Percentiles rank a stretch among this genome's conserved stretches.
phyloP scores from a whole-genome alignment of 2,329 filamentous ascomycete species.

The Camptophora hylomeconis region DNA sequence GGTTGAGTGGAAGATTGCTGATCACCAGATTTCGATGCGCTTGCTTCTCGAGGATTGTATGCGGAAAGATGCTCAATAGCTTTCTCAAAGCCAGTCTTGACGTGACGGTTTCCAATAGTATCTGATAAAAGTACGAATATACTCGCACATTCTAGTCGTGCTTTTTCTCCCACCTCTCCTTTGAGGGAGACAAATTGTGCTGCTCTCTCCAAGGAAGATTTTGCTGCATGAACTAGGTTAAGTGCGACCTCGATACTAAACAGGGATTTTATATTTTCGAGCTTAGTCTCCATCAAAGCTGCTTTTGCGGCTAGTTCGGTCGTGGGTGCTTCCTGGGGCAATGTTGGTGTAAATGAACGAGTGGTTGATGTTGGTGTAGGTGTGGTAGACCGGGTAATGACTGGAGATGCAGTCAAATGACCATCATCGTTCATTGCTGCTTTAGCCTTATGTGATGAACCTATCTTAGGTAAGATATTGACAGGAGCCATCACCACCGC shows the following conservation, averaged over 20 bases:
- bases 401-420: too few species aligned
- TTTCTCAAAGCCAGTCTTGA: constrained; percentile 86
- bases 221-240: constrained; percentile 76
- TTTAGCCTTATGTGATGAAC: constrained; percentile 34
- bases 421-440: constrained; percentile 19
- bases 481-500: constrained; percentile 99
- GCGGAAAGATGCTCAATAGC: constrained; percentile 80
- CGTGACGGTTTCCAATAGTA: constrained; percentile 72
- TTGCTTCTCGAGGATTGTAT: constrained; percentile 79
- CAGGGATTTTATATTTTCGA: constrained; percentile 87
- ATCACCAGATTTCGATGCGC: too few species aligned
- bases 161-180: constrained; percentile 67
- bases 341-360: constrained; percentile 25
- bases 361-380: constrained; percentile 22
- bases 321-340: constrained; percentile 59
- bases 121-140: constrained; percentile 80
- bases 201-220: constrained; percentile 72
- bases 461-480: constrained; percentile 64
- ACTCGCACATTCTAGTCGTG: constrained; percentile 73
- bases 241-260: constrained; percentile 95
- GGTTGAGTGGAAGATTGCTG: too few species aligned
- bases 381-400: constrained; percentile 16
- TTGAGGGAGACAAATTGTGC: constrained; percentile 71
- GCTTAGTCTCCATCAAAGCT: constrained; percentile 87
- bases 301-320: constrained; percentile 92